Conservation (phyloP, 441 rosid genomes). For the Erodium texanum region DNA sequence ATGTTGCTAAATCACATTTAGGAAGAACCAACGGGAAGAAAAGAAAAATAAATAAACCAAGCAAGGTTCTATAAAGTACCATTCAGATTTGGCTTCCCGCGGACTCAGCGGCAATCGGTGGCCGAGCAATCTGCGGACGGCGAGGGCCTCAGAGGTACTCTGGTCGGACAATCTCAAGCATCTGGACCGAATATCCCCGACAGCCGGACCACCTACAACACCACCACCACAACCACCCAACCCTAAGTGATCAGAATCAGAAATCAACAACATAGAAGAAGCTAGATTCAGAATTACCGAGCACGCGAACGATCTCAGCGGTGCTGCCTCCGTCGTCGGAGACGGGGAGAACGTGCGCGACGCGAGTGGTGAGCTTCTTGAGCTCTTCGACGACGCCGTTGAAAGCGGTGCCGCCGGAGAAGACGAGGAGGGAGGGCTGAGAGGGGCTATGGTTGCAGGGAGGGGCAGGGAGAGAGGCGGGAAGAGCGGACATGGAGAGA, state of each 20-base stretch:
- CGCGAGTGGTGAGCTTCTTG: constrained; percentile 68
- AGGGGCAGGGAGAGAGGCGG: constrained; percentile 17
- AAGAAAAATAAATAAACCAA: neutral
- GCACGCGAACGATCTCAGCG: constrained; percentile 91
- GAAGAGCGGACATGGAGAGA: constrained; percentile 28
- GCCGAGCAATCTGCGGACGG: constrained; percentile 82
- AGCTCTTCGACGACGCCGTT: constrained; percentile 95
- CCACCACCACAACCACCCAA: neutral
- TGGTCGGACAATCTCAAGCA: constrained; percentile 83
- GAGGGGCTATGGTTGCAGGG: constrained; percentile 31
- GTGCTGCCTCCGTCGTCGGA: constrained; percentile 97
- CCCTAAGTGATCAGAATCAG: neutral
- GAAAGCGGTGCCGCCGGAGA: constrained; percentile 94
- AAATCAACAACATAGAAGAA: neutral
- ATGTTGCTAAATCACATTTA: neutral
- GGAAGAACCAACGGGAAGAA: too few relatives aligned
- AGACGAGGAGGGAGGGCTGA: constrained; percentile 71
- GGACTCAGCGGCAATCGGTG: constrained; percentile 70
- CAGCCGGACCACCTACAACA: constrained; percentile 79
- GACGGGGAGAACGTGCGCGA: constrained; percentile 88
- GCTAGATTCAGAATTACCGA: constrained; percentile 35
- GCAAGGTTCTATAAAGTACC: constrained; percentile 34
- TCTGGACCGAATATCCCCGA: constrained; percentile 90
- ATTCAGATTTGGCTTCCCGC: constrained; percentile 60
- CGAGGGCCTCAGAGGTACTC: constrained; percentile 82